Conservation (phyloP, 805 yeast species). For the Candida taoyuanica region DNA sequence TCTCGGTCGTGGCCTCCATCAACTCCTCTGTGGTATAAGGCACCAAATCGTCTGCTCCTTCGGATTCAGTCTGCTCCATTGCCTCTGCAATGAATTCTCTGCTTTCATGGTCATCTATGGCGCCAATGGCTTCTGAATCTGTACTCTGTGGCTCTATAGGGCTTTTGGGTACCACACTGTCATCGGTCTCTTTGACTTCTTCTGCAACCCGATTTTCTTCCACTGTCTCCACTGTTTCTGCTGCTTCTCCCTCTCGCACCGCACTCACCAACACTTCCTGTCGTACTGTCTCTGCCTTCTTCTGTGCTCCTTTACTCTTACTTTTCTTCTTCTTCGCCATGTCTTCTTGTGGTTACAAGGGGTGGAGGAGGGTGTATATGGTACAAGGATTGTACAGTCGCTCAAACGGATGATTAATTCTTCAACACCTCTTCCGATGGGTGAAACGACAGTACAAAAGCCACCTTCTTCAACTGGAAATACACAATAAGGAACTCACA, state of each 20-base stretch:
- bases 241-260: no score
- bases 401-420: no score
- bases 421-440: no score
- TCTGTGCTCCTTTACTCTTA: slow-evolving; percentile 3
- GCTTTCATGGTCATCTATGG: not conserved
- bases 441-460: no score
- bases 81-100: not conserved
- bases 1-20: not conserved
- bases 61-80: not conserved
- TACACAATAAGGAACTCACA: no score
- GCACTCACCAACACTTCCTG: slow-evolving; percentile 1
- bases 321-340: slow-evolving; percentile 21
- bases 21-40: not conserved
- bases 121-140: not conserved
- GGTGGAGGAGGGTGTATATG: no score
- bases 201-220: not conserved
- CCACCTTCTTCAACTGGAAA: no score
- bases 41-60: not conserved
- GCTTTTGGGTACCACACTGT: not conserved
- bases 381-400: no score
- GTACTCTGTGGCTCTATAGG: not conserved
- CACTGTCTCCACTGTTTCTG: not conserved
- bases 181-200: not conserved
- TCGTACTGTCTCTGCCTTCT: not conserved
- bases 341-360: no score